Percentiles rank a stretch among this genome's conserved stretches.
Evolutionary conservation across 257 asterid genomes (phyloP).

Genomic region (Penstemon barbatus): DNA sequence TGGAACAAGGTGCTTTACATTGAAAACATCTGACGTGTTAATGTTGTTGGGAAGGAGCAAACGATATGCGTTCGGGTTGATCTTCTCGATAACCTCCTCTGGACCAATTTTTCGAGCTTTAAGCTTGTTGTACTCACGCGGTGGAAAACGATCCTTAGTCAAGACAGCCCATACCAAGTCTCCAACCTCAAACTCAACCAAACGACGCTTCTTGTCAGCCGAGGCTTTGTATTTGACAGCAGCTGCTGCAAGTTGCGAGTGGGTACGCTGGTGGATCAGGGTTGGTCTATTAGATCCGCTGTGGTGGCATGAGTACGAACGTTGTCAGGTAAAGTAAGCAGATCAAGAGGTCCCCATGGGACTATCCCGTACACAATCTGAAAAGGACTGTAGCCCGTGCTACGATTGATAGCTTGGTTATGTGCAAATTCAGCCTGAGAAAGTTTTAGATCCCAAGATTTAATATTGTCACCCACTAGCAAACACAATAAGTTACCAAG

Average conservation of each 20-base stretch:
- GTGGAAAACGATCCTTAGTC: too few species aligned
- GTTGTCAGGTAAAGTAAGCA: not conserved
- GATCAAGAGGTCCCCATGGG: slow-evolving; percentile 9
- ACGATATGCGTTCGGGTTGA: too few species aligned
- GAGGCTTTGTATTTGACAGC: not conserved
- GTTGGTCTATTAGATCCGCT: not conserved
- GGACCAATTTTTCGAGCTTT: too few species aligned
- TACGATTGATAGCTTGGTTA: not conserved
- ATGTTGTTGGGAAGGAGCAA: not conserved
- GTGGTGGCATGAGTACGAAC: too few species aligned
- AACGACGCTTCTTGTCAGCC: not conserved
- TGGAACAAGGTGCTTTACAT: not conserved
- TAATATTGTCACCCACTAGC: not conserved
- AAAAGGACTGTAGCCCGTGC: slow-evolving; percentile 6
- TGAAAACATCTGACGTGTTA: not conserved
- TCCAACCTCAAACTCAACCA: not conserved
- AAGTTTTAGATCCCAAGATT: slow-evolving; percentile 5
- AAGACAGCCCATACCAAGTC: not conserved
- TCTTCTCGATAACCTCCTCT: too few species aligned
- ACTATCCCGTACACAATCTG: not conserved
- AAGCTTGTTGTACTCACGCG: too few species aligned
- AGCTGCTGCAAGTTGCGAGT: not conserved
- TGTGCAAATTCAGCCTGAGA: slow-evolving; percentile 21
- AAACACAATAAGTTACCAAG: not conserved
- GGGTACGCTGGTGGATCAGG: not conserved